These are phyloP conservation scores for Carex pumila DNA, from an alignment of 176 grass and related monocot genomes.

Conservation along the genomic window DNA sequence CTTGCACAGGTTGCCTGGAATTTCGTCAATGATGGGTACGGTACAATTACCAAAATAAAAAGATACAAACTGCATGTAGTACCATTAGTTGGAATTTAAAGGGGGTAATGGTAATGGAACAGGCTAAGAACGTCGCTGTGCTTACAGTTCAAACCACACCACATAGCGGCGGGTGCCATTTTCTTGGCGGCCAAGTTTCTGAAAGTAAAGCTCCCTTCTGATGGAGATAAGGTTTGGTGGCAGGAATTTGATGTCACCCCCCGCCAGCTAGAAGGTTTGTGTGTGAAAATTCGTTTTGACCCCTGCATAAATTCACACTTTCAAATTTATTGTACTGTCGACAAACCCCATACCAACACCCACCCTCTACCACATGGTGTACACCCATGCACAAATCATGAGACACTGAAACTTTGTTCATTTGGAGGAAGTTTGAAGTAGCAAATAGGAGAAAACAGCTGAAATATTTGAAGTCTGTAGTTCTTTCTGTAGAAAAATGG, in stretches of 20 bases:
- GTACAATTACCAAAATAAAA: slow-evolving; percentile 44
- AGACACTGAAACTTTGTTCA: not conserved
- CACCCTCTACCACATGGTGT: not conserved
- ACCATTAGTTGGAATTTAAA: slow-evolving; percentile 34
- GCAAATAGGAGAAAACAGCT: not conserved
- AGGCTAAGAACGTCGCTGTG: slow-evolving; percentile 90
- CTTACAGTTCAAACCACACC: slow-evolving; percentile 96
- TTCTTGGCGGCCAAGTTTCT: slow-evolving; percentile 94
- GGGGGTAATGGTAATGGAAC: slow-evolving; percentile 47
- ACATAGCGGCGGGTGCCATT: slow-evolving; percentile 92
- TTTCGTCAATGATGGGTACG: slow-evolving; percentile 99
- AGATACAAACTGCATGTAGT: slow-evolving; percentile 30
- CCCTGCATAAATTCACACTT: slow-evolving; percentile 2
- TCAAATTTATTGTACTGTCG: not conserved
- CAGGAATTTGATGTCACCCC: slow-evolving; percentile 95
- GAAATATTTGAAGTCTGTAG: not conserved
- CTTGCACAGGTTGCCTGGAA: slow-evolving; percentile 99
- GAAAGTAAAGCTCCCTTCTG: slow-evolving; percentile 97
- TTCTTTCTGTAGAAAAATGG: not conserved
- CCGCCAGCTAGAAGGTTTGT: slow-evolving; percentile 92
- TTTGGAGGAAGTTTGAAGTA: not conserved
- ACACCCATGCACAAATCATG: not conserved
- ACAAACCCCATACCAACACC: not conserved
- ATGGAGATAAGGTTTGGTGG: slow-evolving; percentile 94
- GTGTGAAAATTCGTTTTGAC: slow-evolving; percentile 19